Evolutionary conservation across 805 yeast genomes (phyloP), one percentile per base, ranked within the genome.

Genomic region (Candida silvicultrix): DNA sequence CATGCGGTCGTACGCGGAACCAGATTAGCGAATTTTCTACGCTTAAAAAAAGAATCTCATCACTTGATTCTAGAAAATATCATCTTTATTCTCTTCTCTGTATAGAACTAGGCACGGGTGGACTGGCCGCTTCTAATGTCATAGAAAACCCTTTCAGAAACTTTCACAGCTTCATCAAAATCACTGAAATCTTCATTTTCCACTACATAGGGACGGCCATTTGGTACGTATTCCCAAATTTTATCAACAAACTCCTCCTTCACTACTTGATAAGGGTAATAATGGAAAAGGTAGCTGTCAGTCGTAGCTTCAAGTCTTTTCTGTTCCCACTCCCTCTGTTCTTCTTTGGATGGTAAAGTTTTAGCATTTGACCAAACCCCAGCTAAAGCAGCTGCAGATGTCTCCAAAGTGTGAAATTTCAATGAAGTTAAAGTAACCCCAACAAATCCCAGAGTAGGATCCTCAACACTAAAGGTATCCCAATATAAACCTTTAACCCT

Each of bases 321-420:
- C 11, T 47, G 29, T 40, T 62, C 67, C 68, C 73, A 68, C 18
- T 56, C 47, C 7, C 34, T 40, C 52, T 75, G 78, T 16, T 67
- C 73, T 36, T 64, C 64, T 19, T 55, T 48, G 0, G 67, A 39
- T 1, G 81, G 80, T 16, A 75, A 56, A n/a, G 46, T n/a, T 36
- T 56, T 63, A 21, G 65, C 62, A n/a, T 66, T 65, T 1, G 77
- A 63, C 77, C 79, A 76, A 5, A 74, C 71, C 18, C 81, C 81
- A 11, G 81, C 78, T 41, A 77, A 62, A 0, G 78, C 80, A 23
- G 75, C 70, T 2, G 77, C 76, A 39, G 68, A 59, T 5, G 71
- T 65, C 54, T 77, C 82, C 42, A 75, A 70, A 11, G 75, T 66
- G 41, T 72, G 74, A 64, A 76, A 76, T 52, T 73, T 71, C 40